These are phyloP conservation scores for Metschnikowia cerradonensis DNA, from an alignment of 805 yeast species.

Conservation along the genomic window DNA sequence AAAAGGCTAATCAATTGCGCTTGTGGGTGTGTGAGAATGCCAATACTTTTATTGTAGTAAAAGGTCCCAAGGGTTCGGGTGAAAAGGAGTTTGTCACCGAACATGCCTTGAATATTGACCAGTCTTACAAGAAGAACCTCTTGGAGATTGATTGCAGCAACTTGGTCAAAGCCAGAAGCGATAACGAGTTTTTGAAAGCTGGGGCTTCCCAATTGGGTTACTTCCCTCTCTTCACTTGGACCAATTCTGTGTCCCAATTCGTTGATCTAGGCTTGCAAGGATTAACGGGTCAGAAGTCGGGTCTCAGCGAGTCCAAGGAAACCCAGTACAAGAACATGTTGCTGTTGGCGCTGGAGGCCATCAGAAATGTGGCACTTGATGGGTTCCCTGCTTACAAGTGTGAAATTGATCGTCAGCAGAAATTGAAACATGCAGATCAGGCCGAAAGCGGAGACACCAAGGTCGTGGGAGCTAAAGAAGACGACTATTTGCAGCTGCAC, in stretches of 20 bases:
- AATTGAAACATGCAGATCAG: conserved; percentile 8
- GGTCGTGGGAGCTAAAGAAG: conserved; percentile 54
- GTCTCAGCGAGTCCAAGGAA: conserved; percentile 79
- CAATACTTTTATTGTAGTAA: conserved; percentile 83
- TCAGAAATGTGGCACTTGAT: conserved; percentile 54
- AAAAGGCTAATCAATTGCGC: conserved; percentile 61
- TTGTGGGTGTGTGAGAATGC: conserved; percentile 84
- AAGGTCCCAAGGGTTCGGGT: conserved; percentile 96
- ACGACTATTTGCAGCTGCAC: conserved; percentile 76
- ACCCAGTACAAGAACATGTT: conserved; percentile 78
- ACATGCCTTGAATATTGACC: conserved; percentile 57
- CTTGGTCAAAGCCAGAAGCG: conserved; percentile 69
- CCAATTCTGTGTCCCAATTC: conserved; percentile 71
- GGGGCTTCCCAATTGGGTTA: conserved; percentile 82
- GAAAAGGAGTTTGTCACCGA: conserved; percentile 74
- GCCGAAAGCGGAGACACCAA: conserved; percentile 18
- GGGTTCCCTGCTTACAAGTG: conserved; percentile 29
- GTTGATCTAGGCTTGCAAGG: conserved; percentile 86
- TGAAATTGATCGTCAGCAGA: conserved; percentile 20
- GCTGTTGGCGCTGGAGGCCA: conserved; percentile 63
- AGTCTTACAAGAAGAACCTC: conserved; percentile 40
- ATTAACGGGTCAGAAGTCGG: conserved; percentile 89
- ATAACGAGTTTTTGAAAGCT: conserved; percentile 58
- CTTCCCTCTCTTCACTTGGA: conserved; percentile 92
- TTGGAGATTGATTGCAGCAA: conserved; percentile 76